phyloP scores from a whole-genome alignment of 2,329 filamentous ascomycete genomes.

The Cladophialophora carrionii region DNA sequence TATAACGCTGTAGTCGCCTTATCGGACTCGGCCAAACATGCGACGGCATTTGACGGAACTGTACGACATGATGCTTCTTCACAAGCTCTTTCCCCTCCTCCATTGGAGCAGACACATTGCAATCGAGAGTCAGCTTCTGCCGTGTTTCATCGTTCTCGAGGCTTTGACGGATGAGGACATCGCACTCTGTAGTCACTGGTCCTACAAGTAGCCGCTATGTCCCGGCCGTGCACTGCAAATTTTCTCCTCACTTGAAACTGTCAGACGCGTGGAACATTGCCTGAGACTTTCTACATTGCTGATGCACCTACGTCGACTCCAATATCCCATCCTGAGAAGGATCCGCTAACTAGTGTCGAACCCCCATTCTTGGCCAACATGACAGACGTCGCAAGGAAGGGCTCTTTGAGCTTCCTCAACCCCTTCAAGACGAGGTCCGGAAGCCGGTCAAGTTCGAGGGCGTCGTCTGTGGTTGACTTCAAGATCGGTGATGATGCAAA shows the following conservation, averaged over 20 bases:
- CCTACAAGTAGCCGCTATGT: conserved; percentile 1
- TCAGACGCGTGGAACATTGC: not conserved
- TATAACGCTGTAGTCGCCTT: conserved; percentile 1
- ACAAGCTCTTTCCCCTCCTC: not conserved
- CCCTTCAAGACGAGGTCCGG: conserved; percentile 27
- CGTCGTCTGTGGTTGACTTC: conserved; percentile 24
- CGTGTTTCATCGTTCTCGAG: not conserved
- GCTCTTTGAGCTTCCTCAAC: conserved; percentile 32
- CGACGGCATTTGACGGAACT: conserved; percentile 14
- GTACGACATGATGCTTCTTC: conserved; percentile 3
- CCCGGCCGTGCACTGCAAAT: not conserved
- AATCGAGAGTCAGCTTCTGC: conserved; percentile 23
- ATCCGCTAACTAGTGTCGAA: not conserved
- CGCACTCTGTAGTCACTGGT: not conserved
- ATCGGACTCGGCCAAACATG: not conserved
- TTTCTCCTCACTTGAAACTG: not conserved
- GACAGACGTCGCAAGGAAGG: conserved; percentile 26
- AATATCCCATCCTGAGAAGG: not conserved
- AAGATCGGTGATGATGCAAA: conserved; percentile 19
- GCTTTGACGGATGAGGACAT: not conserved
- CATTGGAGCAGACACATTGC: conserved; percentile 10
- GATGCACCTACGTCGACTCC: not conserved
- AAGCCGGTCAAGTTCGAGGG: conserved; percentile 24
- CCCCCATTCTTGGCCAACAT: conserved; percentile 13
- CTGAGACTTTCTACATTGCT: not conserved